Conservation (phyloP, 1,284 basidiomycete genomes). For the Malassezia slooffiae region DNA sequence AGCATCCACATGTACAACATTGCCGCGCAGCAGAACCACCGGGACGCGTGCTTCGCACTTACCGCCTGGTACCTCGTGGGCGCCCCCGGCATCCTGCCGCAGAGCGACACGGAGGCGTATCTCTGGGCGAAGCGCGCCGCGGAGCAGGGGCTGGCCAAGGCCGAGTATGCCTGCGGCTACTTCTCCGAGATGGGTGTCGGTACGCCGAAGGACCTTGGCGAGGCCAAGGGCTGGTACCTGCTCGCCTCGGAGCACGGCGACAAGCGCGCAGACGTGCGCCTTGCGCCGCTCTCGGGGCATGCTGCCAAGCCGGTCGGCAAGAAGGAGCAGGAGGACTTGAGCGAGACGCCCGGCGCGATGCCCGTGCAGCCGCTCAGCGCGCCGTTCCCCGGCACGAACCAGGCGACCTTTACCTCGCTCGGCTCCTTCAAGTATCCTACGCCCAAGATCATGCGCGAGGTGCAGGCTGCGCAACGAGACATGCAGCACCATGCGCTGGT, state of each 20-base stretch:
- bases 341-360: conserved; percentile 24
- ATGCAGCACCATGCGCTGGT: conserved; percentile 30
- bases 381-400: conserved; percentile 32
- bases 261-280: conserved; percentile 75
- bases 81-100: conserved; percentile 88
- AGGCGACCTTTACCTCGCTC: conserved; percentile 22
- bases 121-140: conserved; percentile 48
- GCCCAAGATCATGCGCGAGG: conserved; percentile 38
- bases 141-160: conserved; percentile 44
- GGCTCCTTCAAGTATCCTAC: conserved; percentile 30
- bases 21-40: conserved; percentile 80
- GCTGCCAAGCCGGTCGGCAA: conserved; percentile 16
- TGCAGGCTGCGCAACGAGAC: conserved; percentile 35
- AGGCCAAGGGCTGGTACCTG: conserved; percentile 71
- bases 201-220: conserved; percentile 45
- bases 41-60: conserved; percentile 91
- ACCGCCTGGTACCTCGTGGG: conserved; percentile 99
- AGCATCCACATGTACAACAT: conserved; percentile 87
- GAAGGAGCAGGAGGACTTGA: conserved; percentile 23
- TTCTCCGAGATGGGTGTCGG: conserved; percentile 63
- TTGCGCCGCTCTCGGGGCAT: conserved; percentile 48
- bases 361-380: conserved; percentile 37
- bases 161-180: conserved; percentile 82
- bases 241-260: conserved; percentile 85
- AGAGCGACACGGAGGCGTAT: conserved; percentile 94